A percentile compares a stretch with the other conserved stretches of the same genome.
These are phyloP conservation scores for Auricularia sp. DNA, from an alignment of 768 basidiomycete genomes.

Conservation along the genomic window DNA sequence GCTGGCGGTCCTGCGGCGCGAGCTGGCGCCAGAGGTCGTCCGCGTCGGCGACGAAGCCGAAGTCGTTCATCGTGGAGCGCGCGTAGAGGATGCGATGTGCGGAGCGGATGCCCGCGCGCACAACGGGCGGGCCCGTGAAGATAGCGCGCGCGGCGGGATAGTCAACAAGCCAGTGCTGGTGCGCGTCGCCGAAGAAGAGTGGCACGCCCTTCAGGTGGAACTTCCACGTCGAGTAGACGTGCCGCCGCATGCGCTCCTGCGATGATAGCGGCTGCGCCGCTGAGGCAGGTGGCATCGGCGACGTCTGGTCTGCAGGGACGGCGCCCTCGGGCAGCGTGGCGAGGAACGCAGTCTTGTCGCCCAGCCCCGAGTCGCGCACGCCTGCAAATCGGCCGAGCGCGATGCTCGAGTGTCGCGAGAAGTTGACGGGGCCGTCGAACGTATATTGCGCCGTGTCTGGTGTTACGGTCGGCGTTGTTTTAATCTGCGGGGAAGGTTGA, in stretches of 20 bases:
- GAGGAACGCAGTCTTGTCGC: neutral
- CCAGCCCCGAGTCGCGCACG: constrained; percentile 31
- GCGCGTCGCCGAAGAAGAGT: constrained; percentile 44
- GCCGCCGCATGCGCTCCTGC: neutral
- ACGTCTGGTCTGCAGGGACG: neutral
- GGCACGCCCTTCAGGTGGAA: constrained; percentile 48
- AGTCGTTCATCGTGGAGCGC: constrained; percentile 48
- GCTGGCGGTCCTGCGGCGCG: neutral
- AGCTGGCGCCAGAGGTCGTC: constrained; percentile 32
- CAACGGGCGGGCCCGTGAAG: constrained; percentile 43
- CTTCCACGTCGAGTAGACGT: constrained; percentile 71
- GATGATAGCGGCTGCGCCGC: neutral
- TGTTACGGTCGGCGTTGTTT: constrained; percentile 12
- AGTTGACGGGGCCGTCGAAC: constrained; percentile 67
- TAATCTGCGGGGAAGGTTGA: constrained; percentile 33
- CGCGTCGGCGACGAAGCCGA: constrained; percentile 42
- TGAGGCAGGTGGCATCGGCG: neutral
- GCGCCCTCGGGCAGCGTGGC: neutral
- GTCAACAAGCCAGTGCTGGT: constrained; percentile 56
- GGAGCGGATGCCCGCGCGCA: constrained; percentile 55
- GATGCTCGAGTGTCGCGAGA: constrained; percentile 60
- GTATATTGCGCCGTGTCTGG: constrained; percentile 37
- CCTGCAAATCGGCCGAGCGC: constrained; percentile 56
- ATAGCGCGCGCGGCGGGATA: constrained; percentile 67
- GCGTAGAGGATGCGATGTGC: constrained; percentile 70